Base-by-base conservation (phyloP, 352 stramenopile genomes). In the Lagenidium sp. region DNA sequence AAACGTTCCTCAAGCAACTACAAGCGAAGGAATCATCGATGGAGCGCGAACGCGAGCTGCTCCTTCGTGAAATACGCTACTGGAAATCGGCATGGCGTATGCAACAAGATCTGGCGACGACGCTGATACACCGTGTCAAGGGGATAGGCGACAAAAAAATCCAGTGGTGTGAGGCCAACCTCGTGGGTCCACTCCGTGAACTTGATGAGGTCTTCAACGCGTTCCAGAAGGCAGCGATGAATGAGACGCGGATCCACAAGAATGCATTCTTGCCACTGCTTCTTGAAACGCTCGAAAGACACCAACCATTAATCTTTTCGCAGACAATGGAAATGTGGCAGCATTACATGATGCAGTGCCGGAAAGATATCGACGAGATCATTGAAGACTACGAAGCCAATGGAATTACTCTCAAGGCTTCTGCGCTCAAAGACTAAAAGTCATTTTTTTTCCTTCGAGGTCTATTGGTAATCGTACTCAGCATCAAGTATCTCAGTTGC, bases 291-390 rank as follows among this genome's bases (percentile, higher is more conserved):
- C 21, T 60, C 10, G 36, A 53, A 19, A 44, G 44, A 5, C 40
- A 60, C 25, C 40, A 50, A 15, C 44, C 44, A 4, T 18, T 43
- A 6, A 3, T 53, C 4, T 54, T 44, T 40, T 31, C 54, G n/a
- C 44, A 60, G 2, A 41, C 52, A 3, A 50, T 53, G 23, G 52
- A 50, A 19, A 44, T 50, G 20, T 60, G 52, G 52, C 52, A 60
- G 26, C 26, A 53, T 16, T 37, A 54, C 28, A 30, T 23, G 4
- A 11, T 20, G 11, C 31, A 29, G 16, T 53, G 41, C 32, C 50
- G 46, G 29, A 18, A 47, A 3, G 44, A 60, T 16, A 41, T 60
- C 6, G 16, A 21, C n/a, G 34, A 42, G 31, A 24, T 54, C 21
- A 32, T 53, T 1, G 41, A 20, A 7, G 52, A 60, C 30, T 60